Evolutionary conservation across 306 rosid genomes (phyloP), one percentile per base, ranked within the genome.

Genomic region (Potentilla sterilis): DNA sequence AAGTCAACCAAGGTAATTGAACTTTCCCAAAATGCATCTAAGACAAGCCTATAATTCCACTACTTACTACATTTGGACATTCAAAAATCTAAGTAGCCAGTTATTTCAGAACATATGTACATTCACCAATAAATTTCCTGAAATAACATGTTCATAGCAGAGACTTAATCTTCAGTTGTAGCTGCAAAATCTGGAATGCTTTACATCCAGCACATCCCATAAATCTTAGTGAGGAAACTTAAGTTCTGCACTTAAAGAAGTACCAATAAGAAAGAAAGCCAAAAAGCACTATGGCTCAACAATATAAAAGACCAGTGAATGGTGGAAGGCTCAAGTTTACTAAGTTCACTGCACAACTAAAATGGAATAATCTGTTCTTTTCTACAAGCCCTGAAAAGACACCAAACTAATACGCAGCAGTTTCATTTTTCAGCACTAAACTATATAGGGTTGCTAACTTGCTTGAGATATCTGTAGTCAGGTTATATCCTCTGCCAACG

Each of bases 121-220:
- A 54, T 40, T 52, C 52, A 52, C 35, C n/a, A 48, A 48, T 32
- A 12, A 49, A 48, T 47, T 52, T 51, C 49, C 21, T 19, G 42
- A 71, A 34, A 10, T 11, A 13, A 49, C 62, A 19, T 14, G 43
- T 72, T 13, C 12, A 52, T 10, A 52, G 38, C 37, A 13, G 35
- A 54, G 37, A 37, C 64, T 52, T 52, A 71, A 52, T 19, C 6
- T 19, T 52, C 49, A 52, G 48, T 37, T 38, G 14, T 37, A 35
- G 37, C 65, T n/a, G 12, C 21, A 8, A 40, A 35, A 46, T 21
- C 6, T 54, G 48, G 14, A 54, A 35, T 49, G 37, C 37, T 48
- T 21, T n/a, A 41, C 61, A 71, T 71, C 48, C 49, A 71, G 19
- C 64, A 37, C 64, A 51, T 51, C 34, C 57, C 42, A 71, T 34